phyloP scores from a whole-genome alignment of 176 grass and related monocot species.

The Oryza meyeriana region DNA sequence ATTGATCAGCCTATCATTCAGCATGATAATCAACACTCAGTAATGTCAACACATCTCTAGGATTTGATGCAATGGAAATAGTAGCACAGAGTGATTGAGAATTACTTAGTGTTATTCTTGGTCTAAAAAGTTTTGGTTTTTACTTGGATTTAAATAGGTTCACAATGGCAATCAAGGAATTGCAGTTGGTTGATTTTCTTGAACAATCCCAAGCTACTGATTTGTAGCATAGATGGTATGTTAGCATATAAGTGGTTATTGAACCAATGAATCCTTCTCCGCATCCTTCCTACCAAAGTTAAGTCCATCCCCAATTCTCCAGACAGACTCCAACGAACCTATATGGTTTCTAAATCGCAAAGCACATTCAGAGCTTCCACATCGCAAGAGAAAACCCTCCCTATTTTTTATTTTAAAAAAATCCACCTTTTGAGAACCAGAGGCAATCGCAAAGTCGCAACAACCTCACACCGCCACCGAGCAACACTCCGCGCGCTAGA shows the following conservation, averaged over 20 bases:
- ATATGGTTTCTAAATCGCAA: neutral
- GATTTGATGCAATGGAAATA: neutral
- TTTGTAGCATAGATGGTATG: neutral
- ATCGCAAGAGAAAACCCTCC: conserved; percentile 3
- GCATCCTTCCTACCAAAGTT: neutral
- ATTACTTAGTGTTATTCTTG: neutral
- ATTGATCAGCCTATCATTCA: neutral
- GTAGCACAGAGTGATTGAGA: neutral
- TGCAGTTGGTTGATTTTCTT: neutral
- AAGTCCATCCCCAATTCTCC: neutral
- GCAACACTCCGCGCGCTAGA: neutral
- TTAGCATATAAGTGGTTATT: too few species aligned
- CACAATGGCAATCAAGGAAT: neutral
- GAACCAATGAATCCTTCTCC: neutral
- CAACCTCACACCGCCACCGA: conserved; percentile 17
- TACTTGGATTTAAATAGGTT: neutral
- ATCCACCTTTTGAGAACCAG: neutral
- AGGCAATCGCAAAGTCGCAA: conserved; percentile 36
- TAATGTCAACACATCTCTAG: neutral
- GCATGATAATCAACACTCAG: neutral
- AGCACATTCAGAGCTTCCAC: neutral
- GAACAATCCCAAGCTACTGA: neutral
- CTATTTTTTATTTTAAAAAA: neutral
- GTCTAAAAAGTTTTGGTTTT: neutral
- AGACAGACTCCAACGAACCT: neutral